Percentiles rank a stretch among this genome's conserved stretches.
These are phyloP conservation scores for Calonectria crousiana DNA, from an alignment of 2,329 filamentous ascomycete species.

Conservation along the genomic window DNA sequence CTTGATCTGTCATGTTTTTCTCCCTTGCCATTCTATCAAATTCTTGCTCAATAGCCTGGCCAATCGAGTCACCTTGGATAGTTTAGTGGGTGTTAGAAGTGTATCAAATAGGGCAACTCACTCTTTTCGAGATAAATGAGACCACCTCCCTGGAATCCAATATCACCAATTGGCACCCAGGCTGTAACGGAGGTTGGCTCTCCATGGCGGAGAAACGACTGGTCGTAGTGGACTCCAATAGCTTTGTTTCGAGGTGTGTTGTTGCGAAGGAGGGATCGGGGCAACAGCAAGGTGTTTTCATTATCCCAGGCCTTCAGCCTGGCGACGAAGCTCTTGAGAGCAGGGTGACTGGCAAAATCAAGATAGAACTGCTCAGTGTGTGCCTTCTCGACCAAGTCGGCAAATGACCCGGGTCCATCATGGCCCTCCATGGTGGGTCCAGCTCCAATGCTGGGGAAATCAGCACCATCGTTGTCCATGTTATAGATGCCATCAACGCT, in stretches of 20 bases:
- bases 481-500: constrained; percentile 27
- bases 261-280: constrained; percentile 59
- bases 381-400: constrained; percentile 22
- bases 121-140: constrained; percentile 31
- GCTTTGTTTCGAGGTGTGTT: constrained; percentile 68
- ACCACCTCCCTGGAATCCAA: constrained; percentile 22
- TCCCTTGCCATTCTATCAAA: constrained; percentile 48
- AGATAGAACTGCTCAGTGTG: constrained; percentile 29
- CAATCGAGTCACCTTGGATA: constrained; percentile 18
- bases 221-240: constrained; percentile 72
- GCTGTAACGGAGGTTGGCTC: constrained; percentile 67
- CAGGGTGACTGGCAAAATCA: constrained; percentile 20
- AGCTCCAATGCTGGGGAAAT: constrained; percentile 28
- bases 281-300: constrained; percentile 18
- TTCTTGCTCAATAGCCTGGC: constrained; percentile 9
- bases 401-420: constrained; percentile 22
- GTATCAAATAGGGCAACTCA: background rate
- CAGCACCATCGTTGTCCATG: constrained; percentile 1
- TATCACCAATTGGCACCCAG: constrained; percentile 68
- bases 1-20: constrained; percentile 62
- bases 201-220: constrained; percentile 68
- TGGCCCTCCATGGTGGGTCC: constrained; percentile 6
- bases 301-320: constrained; percentile 24
- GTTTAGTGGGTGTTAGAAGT: background rate
- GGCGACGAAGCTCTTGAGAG: constrained; percentile 14